phyloP scores from a whole-genome alignment of 2,329 filamentous ascomycete species.

The Orbilia brochopaga region DNA sequence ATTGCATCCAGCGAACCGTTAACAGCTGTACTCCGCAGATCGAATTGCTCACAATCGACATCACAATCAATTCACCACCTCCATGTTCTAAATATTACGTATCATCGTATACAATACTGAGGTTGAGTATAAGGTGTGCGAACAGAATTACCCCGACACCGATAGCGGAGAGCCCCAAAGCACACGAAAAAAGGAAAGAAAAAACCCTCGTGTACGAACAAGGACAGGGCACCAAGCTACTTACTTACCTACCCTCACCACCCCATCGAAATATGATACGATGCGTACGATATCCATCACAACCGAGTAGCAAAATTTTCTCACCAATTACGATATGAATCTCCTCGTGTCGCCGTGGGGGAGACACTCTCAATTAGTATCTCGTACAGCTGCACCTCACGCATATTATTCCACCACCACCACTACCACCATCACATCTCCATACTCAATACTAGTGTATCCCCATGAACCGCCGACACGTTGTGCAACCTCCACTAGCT shows the following conservation, averaged over 20 bases:
- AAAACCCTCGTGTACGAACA: not conserved
- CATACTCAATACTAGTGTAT: too few species aligned
- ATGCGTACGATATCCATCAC: not conserved
- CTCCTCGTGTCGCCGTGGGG: too few species aligned
- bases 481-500: not conserved
- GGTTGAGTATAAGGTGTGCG: too few species aligned
- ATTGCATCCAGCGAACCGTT: not conserved
- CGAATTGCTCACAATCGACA: too few species aligned
- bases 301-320: not conserved
- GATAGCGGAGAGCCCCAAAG: not conserved
- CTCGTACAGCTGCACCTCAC: too few species aligned
- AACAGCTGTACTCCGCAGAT: too few species aligned
- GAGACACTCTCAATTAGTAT: too few species aligned
- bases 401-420: too few species aligned
- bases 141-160: not conserved
- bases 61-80: too few species aligned
- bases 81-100: not conserved
- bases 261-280: slow-evolving; percentile 1
- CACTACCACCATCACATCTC: too few species aligned
- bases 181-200: slow-evolving; percentile 1
- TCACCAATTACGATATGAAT: not conserved
- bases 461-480: too few species aligned
- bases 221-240: not conserved
- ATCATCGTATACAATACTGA: not conserved
- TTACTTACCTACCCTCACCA: not conserved